Base-by-base conservation (phyloP, 129 eudicot species). In the Helichrysum umbraculigerum region DNA sequence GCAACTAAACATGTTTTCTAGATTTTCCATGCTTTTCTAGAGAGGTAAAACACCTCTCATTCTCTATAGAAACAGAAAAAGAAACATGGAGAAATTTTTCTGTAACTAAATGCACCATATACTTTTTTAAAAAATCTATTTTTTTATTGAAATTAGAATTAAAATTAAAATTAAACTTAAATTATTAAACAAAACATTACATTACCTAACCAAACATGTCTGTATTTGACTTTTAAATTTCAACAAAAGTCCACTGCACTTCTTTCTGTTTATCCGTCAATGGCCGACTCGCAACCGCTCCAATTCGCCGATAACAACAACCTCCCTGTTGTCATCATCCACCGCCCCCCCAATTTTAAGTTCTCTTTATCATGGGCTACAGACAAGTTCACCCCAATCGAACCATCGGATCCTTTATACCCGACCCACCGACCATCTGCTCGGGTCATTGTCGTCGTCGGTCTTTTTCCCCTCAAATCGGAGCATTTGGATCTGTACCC, bases 401-500 rank as follows among this genome's bases (percentile, higher is more conserved):
- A 84, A 62, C 68, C 79, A 10, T 78, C 86, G 64, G 81, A 81
- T 58, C 81, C 83, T 7, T 76, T 65, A 34, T 85, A 66, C 73
- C 66, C 79, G 25, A 17, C 71, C 80, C 88, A 75, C 21, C 69
- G 85, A 1, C 74, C 60, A 33, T 73, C 81, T 30, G 90, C 79
- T 19, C 84, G 90, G 70, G 78, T 75, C 73, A 29, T 91, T 25
- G 61, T 86, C 81, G 80, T 83, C 41, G 17, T 76, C 8, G 91
- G 87, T 29, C 76, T 59, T 10, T 20, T 68, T 67, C 82, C 88
- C 11, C 75, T 91, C 33, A 71, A 58, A 14, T 51, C 86, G 28
- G 79, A 83, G 28, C 78, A 78, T 34, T 59, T 91, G 68, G 82
- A 64, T 21, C 84, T 51, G 35, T 75, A 84, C 56, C 91, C 94